Evolutionary conservation across 2,329 filamentous ascomycete species (phyloP).

Genomic region (Chrysoporthe puriensis): DNA sequence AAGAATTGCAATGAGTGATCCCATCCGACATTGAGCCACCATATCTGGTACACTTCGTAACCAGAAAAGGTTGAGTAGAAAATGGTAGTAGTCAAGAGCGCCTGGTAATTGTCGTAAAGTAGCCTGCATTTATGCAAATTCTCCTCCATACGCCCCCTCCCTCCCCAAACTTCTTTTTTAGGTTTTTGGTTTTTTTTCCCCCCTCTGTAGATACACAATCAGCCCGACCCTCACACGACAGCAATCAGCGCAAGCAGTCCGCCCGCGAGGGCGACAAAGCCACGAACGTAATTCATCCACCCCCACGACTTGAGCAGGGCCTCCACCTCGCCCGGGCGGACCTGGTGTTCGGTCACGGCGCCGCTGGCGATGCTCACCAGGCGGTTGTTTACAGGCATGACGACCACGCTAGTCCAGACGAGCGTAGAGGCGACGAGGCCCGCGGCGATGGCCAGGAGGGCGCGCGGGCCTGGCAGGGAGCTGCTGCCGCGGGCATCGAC

Average conservation of each 20-base stretch:
- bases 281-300: slow-evolving; percentile 23
- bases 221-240: slow-evolving; percentile 6
- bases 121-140: neutral
- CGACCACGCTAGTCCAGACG: slow-evolving; percentile 18
- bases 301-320: slow-evolving; percentile 12
- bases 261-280: slow-evolving; percentile 15
- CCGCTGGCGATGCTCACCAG: slow-evolving; percentile 18
- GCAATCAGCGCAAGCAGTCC: slow-evolving; percentile 18
- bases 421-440: slow-evolving; percentile 17
- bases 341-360: neutral
- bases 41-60: too few relatives aligned
- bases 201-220: neutral
- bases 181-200: neutral
- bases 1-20: neutral
- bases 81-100: too few relatives aligned
- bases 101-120: too few relatives aligned
- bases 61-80: too few relatives aligned
- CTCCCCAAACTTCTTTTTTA: too few relatives aligned
- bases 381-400: slow-evolving; percentile 21
- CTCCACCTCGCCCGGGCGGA: slow-evolving; percentile 12
- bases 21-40: neutral
- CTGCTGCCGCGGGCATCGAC: too few relatives aligned
- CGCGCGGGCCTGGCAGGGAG: neutral
- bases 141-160: neutral
- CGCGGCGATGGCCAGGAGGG: slow-evolving; percentile 7